Conservation (phyloP, 495 filamentous ascomycete species). For the Daldinia grandis region DNA sequence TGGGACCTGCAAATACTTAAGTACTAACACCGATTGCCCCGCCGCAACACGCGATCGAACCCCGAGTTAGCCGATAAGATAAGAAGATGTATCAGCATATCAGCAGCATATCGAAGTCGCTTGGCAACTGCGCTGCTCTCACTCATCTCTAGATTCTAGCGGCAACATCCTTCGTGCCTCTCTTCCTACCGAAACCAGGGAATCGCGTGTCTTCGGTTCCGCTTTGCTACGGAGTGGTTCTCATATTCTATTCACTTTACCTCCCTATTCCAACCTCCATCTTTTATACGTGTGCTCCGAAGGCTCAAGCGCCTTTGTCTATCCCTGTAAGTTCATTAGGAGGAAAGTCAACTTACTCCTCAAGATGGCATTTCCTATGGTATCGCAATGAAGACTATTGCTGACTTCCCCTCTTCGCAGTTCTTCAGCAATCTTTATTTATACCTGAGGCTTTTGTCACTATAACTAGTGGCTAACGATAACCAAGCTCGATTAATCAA, state of each 20-base stretch:
- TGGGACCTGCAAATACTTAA: not conserved
- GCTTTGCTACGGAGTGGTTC: not conserved
- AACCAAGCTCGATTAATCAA: not conserved
- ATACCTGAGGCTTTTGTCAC: not conserved
- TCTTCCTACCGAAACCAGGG: constrained; percentile 22
- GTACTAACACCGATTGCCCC: not conserved
- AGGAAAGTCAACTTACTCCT: constrained; percentile 5
- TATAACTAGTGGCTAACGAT: not conserved
- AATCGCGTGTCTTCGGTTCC: constrained; percentile 28
- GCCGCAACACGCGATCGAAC: constrained; percentile 10
- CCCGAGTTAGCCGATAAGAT: constrained; percentile 37
- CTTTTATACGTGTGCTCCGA: constrained; percentile 2
- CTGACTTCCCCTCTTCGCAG: constrained; percentile 20
- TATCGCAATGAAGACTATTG: not conserved
- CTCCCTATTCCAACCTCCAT: not conserved
- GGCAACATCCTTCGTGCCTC: constrained; percentile 15
- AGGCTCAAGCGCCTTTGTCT: not conserved
- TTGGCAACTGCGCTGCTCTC: constrained; percentile 27
- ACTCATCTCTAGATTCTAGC: constrained; percentile 13
- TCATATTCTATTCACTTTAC: constrained; percentile 1
- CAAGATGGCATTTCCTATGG: not conserved
- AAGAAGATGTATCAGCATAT: constrained; percentile 12
- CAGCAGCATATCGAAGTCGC: constrained; percentile 6
- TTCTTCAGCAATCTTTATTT: constrained; percentile 1
- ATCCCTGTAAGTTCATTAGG: constrained; percentile 4